Conservation (phyloP, 2,329 filamentous ascomycete genomes). For the Botrytis aclada region DNA sequence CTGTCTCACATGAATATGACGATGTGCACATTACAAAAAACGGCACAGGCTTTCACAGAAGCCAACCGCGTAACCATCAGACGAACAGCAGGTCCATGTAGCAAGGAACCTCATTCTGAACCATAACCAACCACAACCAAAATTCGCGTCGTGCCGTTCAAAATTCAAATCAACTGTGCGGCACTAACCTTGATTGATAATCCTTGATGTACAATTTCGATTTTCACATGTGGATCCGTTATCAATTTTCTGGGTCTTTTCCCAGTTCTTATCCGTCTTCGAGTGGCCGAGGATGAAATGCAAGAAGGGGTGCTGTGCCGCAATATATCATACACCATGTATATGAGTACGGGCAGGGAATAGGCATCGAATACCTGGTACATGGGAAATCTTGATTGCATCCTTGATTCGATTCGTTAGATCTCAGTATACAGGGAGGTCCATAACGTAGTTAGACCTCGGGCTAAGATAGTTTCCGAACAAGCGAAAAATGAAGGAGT, state of each 20-base stretch:
- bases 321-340: neutral
- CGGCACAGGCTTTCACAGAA: neutral
- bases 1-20: neutral
- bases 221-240: neutral
- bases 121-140: neutral
- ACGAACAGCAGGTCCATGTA: neutral
- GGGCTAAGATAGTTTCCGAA: neutral
- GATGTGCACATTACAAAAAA: neutral
- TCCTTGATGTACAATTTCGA: neutral
- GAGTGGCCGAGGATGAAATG: neutral
- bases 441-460: neutral
- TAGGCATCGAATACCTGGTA: neutral
- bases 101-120: neutral
- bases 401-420: neutral
- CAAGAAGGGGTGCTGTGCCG: neutral
- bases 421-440: neutral
- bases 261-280: neutral
- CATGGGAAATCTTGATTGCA: neutral
- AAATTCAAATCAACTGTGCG: neutral
- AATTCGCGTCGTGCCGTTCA: neutral
- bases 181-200: neutral
- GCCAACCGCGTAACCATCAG: neutral
- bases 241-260: neutral
- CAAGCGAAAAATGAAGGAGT: constrained; percentile 2
- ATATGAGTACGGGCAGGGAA: neutral